A percentile compares a stretch with the other conserved stretches of the same genome.
These are phyloP conservation scores for Metschnikowia noctiluminum DNA, from an alignment of 805 yeast genomes.

Conservation along the genomic window DNA sequence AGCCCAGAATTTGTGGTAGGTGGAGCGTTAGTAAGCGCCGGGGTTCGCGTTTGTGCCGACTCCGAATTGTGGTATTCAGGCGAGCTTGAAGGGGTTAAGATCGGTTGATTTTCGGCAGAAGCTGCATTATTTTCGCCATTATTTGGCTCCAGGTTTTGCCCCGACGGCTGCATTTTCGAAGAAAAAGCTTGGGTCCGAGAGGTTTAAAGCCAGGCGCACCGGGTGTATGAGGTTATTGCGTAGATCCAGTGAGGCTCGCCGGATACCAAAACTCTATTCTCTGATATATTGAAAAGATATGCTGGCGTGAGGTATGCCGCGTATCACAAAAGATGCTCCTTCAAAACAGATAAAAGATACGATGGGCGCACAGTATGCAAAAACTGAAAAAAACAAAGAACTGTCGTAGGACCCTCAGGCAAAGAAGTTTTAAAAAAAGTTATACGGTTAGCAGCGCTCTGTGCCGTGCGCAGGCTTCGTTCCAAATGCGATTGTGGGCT, in stretches of 20 bases:
- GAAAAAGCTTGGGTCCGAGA: neutral
- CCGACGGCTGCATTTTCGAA: neutral
- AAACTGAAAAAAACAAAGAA: too few relatives aligned
- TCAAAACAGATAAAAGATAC: too few relatives aligned
- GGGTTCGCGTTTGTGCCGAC: neutral
- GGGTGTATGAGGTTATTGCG: neutral
- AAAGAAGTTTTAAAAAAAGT: too few relatives aligned
- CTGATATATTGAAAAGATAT: neutral
- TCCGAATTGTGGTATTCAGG: neutral
- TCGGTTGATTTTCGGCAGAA: neutral
- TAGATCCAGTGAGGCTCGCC: neutral
- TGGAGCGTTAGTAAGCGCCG: slow-evolving; percentile 1
- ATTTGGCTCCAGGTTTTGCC: neutral
- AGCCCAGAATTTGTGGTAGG: neutral
- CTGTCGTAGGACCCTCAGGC: too few relatives aligned
- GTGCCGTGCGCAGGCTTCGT: neutral
- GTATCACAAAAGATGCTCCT: too few relatives aligned
- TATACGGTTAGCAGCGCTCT: too few relatives aligned
- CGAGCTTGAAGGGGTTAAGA: neutral
- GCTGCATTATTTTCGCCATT: neutral
- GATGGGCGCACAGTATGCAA: too few relatives aligned
- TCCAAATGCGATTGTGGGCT: neutral
- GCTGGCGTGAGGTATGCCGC: neutral
- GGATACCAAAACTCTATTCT: neutral
- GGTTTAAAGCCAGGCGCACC: neutral